Base-by-base conservation (phyloP, 306 rosid genomes). In the Cicer cuneatum region DNA sequence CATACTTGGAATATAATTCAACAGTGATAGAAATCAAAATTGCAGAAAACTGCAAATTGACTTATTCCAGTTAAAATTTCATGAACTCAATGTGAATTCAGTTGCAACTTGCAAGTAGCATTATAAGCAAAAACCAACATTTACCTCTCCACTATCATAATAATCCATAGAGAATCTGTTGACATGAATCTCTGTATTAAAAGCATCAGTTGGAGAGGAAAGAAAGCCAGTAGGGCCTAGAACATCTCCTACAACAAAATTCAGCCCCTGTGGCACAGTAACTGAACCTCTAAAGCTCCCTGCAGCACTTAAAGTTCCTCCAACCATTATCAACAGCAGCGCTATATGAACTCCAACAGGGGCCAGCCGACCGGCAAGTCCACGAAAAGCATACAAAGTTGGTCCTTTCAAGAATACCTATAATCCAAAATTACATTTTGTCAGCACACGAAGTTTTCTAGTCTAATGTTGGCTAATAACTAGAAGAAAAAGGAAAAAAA, bases 241-340 rank as follows among this genome's bases (percentile, higher is more conserved):
- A 58, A 94, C 97, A 86, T 94, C 98, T 75, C 95, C 98, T 49
- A 88, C 84, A 41, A 94, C 93, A 83, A 94, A 94, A 78, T 91
- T 94, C 76, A 94, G 83, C 13, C 99, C 99, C 79, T 92, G 99
- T 1, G 99, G 97, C 80, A 94, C 99, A 12, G 85, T 94, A 76
- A 92, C 97, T 16, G 95, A 84, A 81, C 99, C 99, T 86, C 68
- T 92, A 86, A 94, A 94, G 88, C 97, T 94, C 81, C 99, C 99
- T 69, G 87, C 8, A 67, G 96, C 97, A 84, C 95, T 94, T 43
- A 91, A 87, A 37, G 97, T 90, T 78, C 92, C 98, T 85, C 98
- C 98, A 10, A 65, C 93, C 97, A 91, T 94, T 71, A 94, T 90
- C 80, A 92, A 87, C 58, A 92, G 76, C 92, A 94, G 75, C 52